A percentile compares a stretch with the other conserved stretches of the same genome.
Evolutionary conservation across 2,329 filamentous ascomycete species (phyloP).

Genomic region (Trichoderma harzianum): DNA sequence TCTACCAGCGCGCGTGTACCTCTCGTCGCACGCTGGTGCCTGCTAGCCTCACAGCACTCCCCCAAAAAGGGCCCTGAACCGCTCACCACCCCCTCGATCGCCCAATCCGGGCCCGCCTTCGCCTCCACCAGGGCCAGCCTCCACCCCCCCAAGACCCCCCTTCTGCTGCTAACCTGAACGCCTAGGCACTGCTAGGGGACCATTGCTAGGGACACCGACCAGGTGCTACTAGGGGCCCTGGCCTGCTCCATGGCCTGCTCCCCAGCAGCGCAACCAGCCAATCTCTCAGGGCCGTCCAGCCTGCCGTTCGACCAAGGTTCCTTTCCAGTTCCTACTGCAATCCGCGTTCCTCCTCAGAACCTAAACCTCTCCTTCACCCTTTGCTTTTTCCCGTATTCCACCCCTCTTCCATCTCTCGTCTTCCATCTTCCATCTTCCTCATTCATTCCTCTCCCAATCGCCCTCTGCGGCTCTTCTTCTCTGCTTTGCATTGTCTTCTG

Average conservation of each 20-base stretch:
- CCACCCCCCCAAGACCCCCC: conserved; percentile 8
- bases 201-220: conserved; percentile 3
- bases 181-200: conserved; percentile 10
- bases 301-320: not conserved
- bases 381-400: conserved; percentile 8
- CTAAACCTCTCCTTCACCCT: conserved; percentile 16
- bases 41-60: not conserved
- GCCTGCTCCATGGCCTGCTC: not conserved
- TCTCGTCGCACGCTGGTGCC: not conserved
- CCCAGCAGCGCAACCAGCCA: not conserved
- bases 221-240: not conserved
- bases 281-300: not conserved
- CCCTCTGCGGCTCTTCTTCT: conserved; percentile 2
- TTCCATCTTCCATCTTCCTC: conserved; percentile 11
- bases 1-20: not conserved
- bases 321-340: not conserved
- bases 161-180: not conserved
- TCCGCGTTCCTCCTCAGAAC: conserved; percentile 12
- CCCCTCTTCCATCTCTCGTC: conserved; percentile 11
- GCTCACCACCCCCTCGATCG: conserved; percentile 13
- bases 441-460: conserved; percentile 15
- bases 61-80: conserved; percentile 9
- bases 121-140: conserved; percentile 7
- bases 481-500: conserved; percentile 16
- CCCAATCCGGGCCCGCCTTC: conserved; percentile 15